Base-by-base conservation (phyloP, 345 rosid genomes). In the Brassica cretica region DNA sequence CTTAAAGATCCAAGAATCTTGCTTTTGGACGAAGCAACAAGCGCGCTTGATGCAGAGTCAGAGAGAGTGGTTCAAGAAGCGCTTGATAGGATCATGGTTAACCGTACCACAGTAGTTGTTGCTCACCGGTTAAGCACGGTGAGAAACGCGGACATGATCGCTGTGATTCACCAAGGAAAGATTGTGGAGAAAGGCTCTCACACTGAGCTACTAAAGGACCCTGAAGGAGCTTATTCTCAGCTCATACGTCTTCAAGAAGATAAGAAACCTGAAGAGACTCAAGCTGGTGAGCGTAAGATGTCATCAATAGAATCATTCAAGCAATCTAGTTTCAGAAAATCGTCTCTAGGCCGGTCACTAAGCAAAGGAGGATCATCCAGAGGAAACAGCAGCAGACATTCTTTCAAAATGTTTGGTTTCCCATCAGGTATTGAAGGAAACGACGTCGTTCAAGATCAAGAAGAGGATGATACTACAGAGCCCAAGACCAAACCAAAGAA, bases 171-270 rank as follows among this genome's bases (percentile, higher is more conserved):
- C 33, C 76, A 77, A 65, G 81, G 81, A 11, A 65, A 77, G 72
- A 77, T 77, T 6, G 77, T 78, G 8, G 76, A 78, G 71, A 87
- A 85, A 86, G 94, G 90, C 7, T 82, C 93, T 29, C 98, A 93
- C 74, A 78, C 83, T 0, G 89, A 91, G 67, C 86, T 93, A 18
- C 78, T 90, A 2, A 46, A 71, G 79, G 97, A 91, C 81, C 93
- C 93, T 0, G 90, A 87, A 27, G 94, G 98, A 70, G 96, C 97
- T 25, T 93, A 89, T 72, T 86, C 97, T 68, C 96, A 93, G 82
- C 93, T 91, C 4, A 83, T 91, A 37, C 89, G 85, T 8, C 80
- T 91, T 18, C 98, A 93, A 81, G 94, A 93, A 83, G 87, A 80
- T 82, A 81, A 80, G 87, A 79, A 58, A 60, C 81, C 33, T 0